Percentiles rank a stretch among this genome's conserved stretches.
Evolutionary conservation across 2,329 filamentous ascomycete genomes (phyloP).

Genomic region (Fusarium floridanum): DNA sequence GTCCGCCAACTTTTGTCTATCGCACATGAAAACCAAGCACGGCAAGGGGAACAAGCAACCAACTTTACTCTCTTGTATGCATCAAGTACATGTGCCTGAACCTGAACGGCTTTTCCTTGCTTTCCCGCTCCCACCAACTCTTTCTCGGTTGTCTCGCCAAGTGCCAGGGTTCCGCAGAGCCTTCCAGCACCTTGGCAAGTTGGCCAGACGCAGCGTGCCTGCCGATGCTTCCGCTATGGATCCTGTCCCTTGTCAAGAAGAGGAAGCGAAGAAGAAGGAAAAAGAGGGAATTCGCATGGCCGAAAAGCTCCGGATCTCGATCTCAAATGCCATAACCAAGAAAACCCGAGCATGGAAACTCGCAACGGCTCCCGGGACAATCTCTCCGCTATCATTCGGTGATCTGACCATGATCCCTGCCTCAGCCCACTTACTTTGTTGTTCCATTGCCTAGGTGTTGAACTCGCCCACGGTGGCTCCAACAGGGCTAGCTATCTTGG

Average conservation of each 20-base stretch:
- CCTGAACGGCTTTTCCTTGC: constrained; percentile 34
- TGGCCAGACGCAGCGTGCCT: constrained; percentile 29
- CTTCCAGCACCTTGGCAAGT: constrained; percentile 38
- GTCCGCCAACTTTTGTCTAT: constrained; percentile 10
- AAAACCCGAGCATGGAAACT: constrained; percentile 23
- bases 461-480: background rate
- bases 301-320: constrained; percentile 36
- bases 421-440: constrained; percentile 22
- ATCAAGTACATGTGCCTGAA: constrained; percentile 31
- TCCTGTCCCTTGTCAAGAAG: constrained; percentile 22
- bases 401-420: constrained; percentile 20
- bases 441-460: constrained; percentile 16
- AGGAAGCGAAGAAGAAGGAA: constrained; percentile 3
- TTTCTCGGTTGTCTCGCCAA: constrained; percentile 6
- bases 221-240: constrained; percentile 42
- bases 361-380: constrained; percentile 17
- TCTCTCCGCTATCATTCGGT: constrained; percentile 7
- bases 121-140: constrained; percentile 22
- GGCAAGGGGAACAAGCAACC: background rate
- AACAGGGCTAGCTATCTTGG: background rate
- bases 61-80: constrained; percentile 16
- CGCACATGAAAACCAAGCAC: constrained; percentile 14
- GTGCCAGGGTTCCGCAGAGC: constrained; percentile 31
- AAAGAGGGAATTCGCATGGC: background rate
- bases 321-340: constrained; percentile 26